A percentile compares a stretch with the other conserved stretches of the same genome.
These are phyloP conservation scores for Cercospora janseana DNA, from an alignment of 2,329 filamentous ascomycete genomes.

Conservation along the genomic window DNA sequence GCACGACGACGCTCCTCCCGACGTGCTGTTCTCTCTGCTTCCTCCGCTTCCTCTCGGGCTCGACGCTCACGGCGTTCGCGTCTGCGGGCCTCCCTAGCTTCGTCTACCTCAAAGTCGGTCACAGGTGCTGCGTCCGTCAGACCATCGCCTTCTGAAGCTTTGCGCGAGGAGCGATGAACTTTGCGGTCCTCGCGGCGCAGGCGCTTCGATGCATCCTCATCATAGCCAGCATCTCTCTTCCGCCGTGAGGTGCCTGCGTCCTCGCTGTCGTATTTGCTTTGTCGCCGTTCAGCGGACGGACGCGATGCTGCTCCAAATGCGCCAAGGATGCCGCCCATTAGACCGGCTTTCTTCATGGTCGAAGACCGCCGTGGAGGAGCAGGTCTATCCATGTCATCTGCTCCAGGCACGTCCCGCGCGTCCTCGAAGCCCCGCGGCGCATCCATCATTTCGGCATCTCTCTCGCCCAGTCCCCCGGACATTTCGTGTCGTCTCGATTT, in stretches of 20 bases:
- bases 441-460: conserved; percentile 46
- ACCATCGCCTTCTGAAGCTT: conserved; percentile 33
- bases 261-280: conserved; percentile 37
- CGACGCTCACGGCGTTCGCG: conserved; percentile 38
- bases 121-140: conserved; percentile 30
- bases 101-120: conserved; percentile 34
- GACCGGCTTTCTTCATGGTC: conserved; percentile 54
- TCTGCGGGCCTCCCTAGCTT: conserved; percentile 34
- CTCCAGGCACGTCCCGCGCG: conserved; percentile 46
- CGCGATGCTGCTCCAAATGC: conserved; percentile 35
- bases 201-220: conserved; percentile 38
- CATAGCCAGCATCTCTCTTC: conserved; percentile 36
- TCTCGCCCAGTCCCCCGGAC: conserved; percentile 40
- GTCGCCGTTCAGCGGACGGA: conserved; percentile 31
- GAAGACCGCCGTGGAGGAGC: conserved; percentile 59
- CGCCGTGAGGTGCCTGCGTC: conserved; percentile 35
- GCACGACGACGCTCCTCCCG: conserved; percentile 31
- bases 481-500: conserved; percentile 44
- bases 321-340: conserved; percentile 58
- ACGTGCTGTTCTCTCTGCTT: conserved; percentile 32
- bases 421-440: conserved; percentile 41
- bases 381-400: conserved; percentile 55
- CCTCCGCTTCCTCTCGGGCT: conserved; percentile 43
- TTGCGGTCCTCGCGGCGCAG: conserved; percentile 40
- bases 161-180: conserved; percentile 34